These are phyloP conservation scores for Hydrangea macrophylla DNA, from an alignment of 148 eudicot species.

Conservation along the genomic window DNA sequence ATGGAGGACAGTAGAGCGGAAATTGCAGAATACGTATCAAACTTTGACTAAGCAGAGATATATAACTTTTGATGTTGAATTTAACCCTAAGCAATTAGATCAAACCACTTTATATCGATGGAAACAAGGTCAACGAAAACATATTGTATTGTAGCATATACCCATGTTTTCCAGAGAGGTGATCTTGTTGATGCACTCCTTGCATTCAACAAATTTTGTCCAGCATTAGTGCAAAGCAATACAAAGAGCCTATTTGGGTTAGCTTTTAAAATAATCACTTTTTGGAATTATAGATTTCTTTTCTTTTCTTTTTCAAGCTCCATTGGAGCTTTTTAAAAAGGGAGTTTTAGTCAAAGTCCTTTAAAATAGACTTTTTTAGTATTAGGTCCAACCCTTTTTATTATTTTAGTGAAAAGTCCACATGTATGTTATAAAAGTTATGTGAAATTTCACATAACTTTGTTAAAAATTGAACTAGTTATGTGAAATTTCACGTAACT, in stretches of 20 bases:
- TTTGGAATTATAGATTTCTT: background rate
- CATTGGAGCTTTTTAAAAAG: background rate
- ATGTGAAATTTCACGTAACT: too few relatives aligned
- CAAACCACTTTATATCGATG: background rate
- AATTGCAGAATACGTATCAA: too few relatives aligned
- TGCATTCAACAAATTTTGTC: conserved; percentile 27
- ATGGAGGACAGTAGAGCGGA: too few relatives aligned
- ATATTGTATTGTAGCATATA: conserved; percentile 18
- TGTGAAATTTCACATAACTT: too few relatives aligned
- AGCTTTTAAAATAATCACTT: too few relatives aligned
- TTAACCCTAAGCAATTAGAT: background rate
- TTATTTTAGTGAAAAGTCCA: too few relatives aligned
- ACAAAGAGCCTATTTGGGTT: background rate
- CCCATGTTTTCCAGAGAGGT: conserved; percentile 76
- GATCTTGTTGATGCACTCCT: conserved; percentile 95
- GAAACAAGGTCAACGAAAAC: background rate
- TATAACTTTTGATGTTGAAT: background rate
- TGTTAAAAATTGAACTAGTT: too few relatives aligned
- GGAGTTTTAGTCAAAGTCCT: too few relatives aligned
- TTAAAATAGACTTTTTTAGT: too few relatives aligned
- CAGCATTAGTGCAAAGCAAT: conserved; percentile 2
- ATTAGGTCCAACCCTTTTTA: too few relatives aligned
- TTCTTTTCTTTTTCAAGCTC: background rate
- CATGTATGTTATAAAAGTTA: too few relatives aligned
- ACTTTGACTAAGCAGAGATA: too few relatives aligned